These are phyloP conservation scores for Heliosperma pusillum DNA, from an alignment of 148 eudicot species.

Conservation along the genomic window DNA sequence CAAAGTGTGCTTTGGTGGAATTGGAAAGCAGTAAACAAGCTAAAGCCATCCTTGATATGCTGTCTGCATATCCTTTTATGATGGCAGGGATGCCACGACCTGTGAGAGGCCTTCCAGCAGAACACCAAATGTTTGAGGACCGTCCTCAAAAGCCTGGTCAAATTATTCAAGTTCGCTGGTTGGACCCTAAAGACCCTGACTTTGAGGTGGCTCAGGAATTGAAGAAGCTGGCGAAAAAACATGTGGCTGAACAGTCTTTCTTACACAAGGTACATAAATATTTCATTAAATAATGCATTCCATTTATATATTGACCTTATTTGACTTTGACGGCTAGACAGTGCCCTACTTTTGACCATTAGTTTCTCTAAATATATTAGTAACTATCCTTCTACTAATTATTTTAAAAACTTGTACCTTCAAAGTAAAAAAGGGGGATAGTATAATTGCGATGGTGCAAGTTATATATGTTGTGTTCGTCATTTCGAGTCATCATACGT, in stretches of 20 bases:
- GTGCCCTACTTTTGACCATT: no score
- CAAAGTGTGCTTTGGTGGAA: slow-evolving; percentile 64
- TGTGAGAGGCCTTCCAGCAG: slow-evolving; percentile 56
- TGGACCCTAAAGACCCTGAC: slow-evolving; percentile 55
- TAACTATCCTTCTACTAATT: no score
- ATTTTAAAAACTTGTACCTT: no score
- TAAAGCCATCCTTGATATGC: slow-evolving; percentile 25
- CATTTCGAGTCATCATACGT: neutral
- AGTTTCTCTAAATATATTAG: no score
- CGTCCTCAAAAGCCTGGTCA: slow-evolving; percentile 67
- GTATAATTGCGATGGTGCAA: neutral
- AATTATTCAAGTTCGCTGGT: slow-evolving; percentile 45
- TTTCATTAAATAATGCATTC: no score
- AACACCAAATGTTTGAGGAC: slow-evolving; percentile 67
- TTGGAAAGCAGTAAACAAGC: slow-evolving; percentile 49
- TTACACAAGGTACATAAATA: slow-evolving; percentile 41
- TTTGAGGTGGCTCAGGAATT: slow-evolving; percentile 56
- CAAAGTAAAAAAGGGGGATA: neutral
- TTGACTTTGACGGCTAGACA: no score
- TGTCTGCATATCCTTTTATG: slow-evolving; percentile 56
- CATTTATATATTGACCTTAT: no score
- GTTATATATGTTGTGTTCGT: neutral
- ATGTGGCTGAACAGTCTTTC: slow-evolving; percentile 46
- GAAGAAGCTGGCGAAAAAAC: slow-evolving; percentile 43
- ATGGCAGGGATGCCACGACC: slow-evolving; percentile 92